A percentile compares a stretch with the other conserved stretches of the same genome.
Conservation (phyloP, 257 asterid species). For the Avicennia marina region DNA sequence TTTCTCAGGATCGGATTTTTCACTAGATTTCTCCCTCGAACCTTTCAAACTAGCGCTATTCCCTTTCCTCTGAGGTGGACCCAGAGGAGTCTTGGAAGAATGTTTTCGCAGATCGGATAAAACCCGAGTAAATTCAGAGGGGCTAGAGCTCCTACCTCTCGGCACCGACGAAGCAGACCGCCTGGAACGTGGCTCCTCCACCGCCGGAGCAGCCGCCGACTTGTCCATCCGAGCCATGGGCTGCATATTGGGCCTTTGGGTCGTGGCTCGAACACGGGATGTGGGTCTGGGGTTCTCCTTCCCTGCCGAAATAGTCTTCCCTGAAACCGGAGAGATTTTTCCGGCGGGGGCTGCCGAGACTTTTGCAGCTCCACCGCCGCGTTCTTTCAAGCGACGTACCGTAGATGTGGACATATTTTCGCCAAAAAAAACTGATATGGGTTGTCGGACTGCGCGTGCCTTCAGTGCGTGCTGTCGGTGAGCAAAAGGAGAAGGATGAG, state of each 20-base stretch:
- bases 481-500: too few relatives aligned
- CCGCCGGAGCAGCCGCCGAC: slow-evolving; percentile 16
- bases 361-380: slow-evolving; percentile 35
- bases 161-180: slow-evolving; percentile 65
- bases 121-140: slow-evolving; percentile 46
- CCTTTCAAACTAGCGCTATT: slow-evolving; percentile 17
- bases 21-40: slow-evolving; percentile 19
- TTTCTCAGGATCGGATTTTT: slow-evolving; percentile 24
- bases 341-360: slow-evolving; percentile 21
- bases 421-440: too few relatives aligned
- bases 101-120: slow-evolving; percentile 36
- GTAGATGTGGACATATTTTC: too few relatives aligned
- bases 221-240: slow-evolving; percentile 59
- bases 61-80: slow-evolving; percentile 29
- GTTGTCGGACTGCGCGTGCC: too few relatives aligned
- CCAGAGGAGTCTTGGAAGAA: slow-evolving; percentile 41
- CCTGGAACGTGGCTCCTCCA: slow-evolving; percentile 40
- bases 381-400: slow-evolving; percentile 58
- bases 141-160: slow-evolving; percentile 88
- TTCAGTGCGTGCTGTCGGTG: too few relatives aligned
- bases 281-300: slow-evolving; percentile 60
- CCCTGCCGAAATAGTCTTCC: slow-evolving; percentile 35
- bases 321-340: slow-evolving; percentile 37
- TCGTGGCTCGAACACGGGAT: slow-evolving; percentile 48
- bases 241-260: slow-evolving; percentile 47